phyloP scores from a whole-genome alignment of 2,329 filamentous ascomycete species.

The Cytospora schulzeri region DNA sequence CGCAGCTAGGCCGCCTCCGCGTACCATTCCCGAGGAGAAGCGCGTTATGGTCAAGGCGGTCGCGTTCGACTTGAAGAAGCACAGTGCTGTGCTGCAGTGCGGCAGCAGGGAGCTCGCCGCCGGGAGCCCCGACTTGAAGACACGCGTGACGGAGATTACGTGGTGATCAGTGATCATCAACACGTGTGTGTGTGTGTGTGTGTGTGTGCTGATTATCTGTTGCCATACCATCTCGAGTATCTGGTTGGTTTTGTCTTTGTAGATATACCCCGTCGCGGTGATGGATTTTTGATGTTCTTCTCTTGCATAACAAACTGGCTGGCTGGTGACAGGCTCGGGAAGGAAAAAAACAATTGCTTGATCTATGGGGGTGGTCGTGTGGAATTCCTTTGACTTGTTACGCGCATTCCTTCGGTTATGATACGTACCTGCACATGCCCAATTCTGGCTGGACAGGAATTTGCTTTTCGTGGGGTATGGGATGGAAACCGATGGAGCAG shows the following conservation, averaged over 20 bases:
- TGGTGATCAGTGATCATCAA: constrained; percentile 43
- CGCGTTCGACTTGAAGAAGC: constrained; percentile 58
- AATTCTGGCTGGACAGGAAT: neutral
- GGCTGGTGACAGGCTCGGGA: neutral
- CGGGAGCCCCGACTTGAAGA: constrained; percentile 50
- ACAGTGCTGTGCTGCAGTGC: constrained; percentile 52
- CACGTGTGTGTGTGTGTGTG: no score
- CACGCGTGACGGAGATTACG: constrained; percentile 46
- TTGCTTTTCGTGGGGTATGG: neutral
- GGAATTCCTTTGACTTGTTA: neutral
- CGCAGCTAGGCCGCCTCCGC: constrained; percentile 32
- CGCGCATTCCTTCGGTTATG: neutral
- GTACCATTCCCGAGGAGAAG: constrained; percentile 52
- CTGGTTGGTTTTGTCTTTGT: neutral
- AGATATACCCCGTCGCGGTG: constrained; percentile 11
- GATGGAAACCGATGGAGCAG: neutral
- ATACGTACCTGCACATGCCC: neutral
- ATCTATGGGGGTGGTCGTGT: neutral
- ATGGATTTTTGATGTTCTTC: neutral
- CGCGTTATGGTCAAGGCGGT: constrained; percentile 59
- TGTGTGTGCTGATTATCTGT: neutral
- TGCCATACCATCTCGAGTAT: neutral
- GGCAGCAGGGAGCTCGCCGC: constrained; percentile 56
- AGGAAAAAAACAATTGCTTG: neutral
- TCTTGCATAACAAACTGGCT: neutral